Evolutionary conservation across 1,284 basidiomycete species (phyloP), one percentile per base, ranked within the genome.

Genomic region (Puccinia coronata): DNA sequence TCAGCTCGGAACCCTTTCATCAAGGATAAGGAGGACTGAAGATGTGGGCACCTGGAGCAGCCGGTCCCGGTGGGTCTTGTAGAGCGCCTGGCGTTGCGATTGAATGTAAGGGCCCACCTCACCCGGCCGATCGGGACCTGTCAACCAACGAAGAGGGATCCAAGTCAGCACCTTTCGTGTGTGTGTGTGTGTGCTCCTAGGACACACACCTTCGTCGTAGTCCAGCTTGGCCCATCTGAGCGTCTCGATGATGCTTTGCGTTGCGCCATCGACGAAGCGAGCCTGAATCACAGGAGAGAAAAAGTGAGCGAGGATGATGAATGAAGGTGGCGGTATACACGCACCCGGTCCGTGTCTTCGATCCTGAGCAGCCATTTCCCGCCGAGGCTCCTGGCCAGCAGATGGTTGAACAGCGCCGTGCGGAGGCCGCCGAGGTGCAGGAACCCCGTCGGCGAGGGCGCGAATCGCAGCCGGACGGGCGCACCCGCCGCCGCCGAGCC

Each of bases 381-480:
- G 1, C 90, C 90, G 39, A 90, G 88, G 85, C 93, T 94, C 83
- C 90, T 90, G 0, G 95, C 93, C 81, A 92, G 91, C 0, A 98
- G 87, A 85, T 98, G 90, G 86, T 99, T 99, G 88, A 96, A 96
- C 3, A 99, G 88, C 0, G 96, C 97, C 70, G 96, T 99, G 25
- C 97, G 88, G n/a, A 99, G 90, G 0, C 97, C 96, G 1, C 96
- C 96, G 0, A 99, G 91, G 87, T 99, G 96, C 1, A 99, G 88
- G 67, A 92, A 90, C 2, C 97, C 96, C 0, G 97, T 99, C 0
- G 97, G 97, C 0, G 96, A 98, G 0, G 97, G 96, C 0, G 96
- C 96, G 86, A 99, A 99, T 9, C 96, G 92, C 11, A 99, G 84
- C 72, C 88, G 85, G n/a, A 82, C 65, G 12, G 76, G 31, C n/a